phyloP scores from a whole-genome alignment of 208 protist species.

The Acanthamoeba divionensis region DNA sequence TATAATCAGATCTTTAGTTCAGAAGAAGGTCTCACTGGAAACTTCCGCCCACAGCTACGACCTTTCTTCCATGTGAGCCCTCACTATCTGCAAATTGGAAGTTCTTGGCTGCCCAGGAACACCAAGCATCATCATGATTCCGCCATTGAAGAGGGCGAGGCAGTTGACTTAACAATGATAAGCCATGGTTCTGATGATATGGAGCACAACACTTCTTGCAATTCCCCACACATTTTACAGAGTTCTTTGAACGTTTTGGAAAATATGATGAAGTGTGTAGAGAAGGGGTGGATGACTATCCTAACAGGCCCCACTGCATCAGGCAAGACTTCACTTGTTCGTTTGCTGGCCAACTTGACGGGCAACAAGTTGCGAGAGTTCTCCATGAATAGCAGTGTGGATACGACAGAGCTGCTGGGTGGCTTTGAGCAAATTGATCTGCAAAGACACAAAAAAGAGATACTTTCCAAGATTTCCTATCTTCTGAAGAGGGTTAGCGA shows the following conservation, averaged over 20 bases:
- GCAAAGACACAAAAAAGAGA: constrained; percentile 31
- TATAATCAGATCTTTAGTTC: constrained; percentile 62
- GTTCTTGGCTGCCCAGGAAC: not conserved
- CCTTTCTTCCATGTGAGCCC: constrained; percentile 66
- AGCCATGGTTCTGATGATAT: not conserved
- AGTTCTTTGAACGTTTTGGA: constrained; percentile 69
- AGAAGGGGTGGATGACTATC: constrained; percentile 93
- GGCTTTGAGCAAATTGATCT: constrained; percentile 98
- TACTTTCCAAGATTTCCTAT: constrained; percentile 20
- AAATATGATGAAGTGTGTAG: constrained; percentile 86
- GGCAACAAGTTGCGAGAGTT: constrained; percentile 92
- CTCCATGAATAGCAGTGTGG: constrained; percentile 95
- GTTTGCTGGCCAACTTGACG: constrained; percentile 89
- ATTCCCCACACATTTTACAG: not conserved
- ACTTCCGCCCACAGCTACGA: not conserved
- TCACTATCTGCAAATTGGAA: constrained; percentile 67
- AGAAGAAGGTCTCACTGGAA: too few relatives aligned
- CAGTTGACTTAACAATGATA: not conserved
- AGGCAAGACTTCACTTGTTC: constrained; percentile 95
- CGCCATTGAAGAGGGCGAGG: too few relatives aligned
- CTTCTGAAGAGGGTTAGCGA: constrained; percentile 36
- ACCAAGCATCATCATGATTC: not conserved
- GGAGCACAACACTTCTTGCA: not conserved
- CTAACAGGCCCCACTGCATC: constrained; percentile 91
- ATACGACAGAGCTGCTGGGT: constrained; percentile 99